Conservation (phyloP, 2,329 filamentous ascomycete species). For the Trichoderma citrinoviride region DNA sequence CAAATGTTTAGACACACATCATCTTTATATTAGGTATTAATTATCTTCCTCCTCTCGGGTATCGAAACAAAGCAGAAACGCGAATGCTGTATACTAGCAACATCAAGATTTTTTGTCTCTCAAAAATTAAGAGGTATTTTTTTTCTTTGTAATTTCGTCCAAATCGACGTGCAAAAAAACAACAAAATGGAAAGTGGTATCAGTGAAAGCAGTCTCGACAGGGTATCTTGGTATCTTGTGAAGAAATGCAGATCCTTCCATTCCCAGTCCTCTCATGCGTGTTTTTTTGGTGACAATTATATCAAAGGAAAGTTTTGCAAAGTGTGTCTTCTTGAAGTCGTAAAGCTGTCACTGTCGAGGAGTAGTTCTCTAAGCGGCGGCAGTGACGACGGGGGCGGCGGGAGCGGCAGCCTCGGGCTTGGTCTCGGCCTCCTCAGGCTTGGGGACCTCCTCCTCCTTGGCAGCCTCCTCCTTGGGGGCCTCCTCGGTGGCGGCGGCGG, state of each 20-base stretch:
- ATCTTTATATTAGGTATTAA: slow-evolving; percentile 46
- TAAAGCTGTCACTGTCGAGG: slow-evolving; percentile 27
- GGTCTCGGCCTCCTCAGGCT: slow-evolving; percentile 35
- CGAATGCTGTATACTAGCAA: slow-evolving; percentile 31
- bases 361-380: slow-evolving; percentile 47
- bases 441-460: slow-evolving; percentile 26
- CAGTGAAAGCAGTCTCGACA: slow-evolving; percentile 50
- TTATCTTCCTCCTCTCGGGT: slow-evolving; percentile 40
- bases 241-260: slow-evolving; percentile 54
- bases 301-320: slow-evolving; percentile 25
- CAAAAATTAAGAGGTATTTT: slow-evolving; percentile 15
- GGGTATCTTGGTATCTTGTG: slow-evolving; percentile 53
- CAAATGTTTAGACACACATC: slow-evolving; percentile 34
- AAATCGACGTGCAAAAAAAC: slow-evolving; percentile 26
- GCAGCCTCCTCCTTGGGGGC: slow-evolving; percentile 28
- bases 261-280: slow-evolving; percentile 45
- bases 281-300: slow-evolving; percentile 31
- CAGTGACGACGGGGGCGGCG: slow-evolving; percentile 48
- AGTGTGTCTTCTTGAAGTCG: slow-evolving; percentile 28
- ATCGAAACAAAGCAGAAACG: slow-evolving; percentile 39
- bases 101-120: slow-evolving; percentile 14
- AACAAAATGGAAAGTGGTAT: slow-evolving; percentile 41
- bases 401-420: slow-evolving; percentile 43
- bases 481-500: slow-evolving; percentile 33
- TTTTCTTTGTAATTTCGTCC: slow-evolving; percentile 25